These are phyloP conservation scores for Apiotrichum montevideense DNA, from an alignment of 1,284 basidiomycete species.

Conservation along the genomic window DNA sequence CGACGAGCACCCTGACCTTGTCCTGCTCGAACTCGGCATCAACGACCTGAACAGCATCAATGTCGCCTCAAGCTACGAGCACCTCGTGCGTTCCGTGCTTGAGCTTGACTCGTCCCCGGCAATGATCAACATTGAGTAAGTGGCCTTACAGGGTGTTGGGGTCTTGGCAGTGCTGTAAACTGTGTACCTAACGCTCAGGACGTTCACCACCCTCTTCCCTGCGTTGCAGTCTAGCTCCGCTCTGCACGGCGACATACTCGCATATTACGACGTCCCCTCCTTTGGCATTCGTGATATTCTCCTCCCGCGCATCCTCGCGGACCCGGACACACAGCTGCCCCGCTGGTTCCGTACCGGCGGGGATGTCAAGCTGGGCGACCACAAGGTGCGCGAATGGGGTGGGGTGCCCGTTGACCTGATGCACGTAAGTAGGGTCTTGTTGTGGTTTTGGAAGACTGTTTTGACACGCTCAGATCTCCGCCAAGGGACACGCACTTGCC, in stretches of 20 bases:
- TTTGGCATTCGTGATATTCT: constrained; percentile 40
- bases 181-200: constrained; percentile 18
- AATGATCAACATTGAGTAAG: constrained; percentile 43
- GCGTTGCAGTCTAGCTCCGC: constrained; percentile 34
- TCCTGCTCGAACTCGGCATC: constrained; percentile 41
- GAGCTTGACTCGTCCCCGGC: constrained; percentile 38
- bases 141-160: not conserved
- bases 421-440: constrained; percentile 32
- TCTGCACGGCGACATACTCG: constrained; percentile 40
- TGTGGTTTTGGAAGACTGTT: not conserved
- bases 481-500: constrained; percentile 36
- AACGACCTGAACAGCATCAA: constrained; percentile 36
- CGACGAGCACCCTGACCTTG: constrained; percentile 35
- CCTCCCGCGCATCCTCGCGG: constrained; percentile 35
- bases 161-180: not conserved
- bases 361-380: constrained; percentile 29
- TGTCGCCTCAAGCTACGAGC: constrained; percentile 36
- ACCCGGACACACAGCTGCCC: constrained; percentile 33
- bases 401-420: constrained; percentile 41
- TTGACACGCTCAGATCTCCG: constrained; percentile 28
- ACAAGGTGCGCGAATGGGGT: constrained; percentile 38
- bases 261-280: constrained; percentile 44
- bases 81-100: constrained; percentile 33
- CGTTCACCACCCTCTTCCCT: constrained; percentile 43
- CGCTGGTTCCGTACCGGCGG: constrained; percentile 42